A percentile compares a stretch with the other conserved stretches of the same genome.
Conservation (phyloP, 2,329 filamentous ascomycete species). For the Chaetomiaceae sp. region DNA sequence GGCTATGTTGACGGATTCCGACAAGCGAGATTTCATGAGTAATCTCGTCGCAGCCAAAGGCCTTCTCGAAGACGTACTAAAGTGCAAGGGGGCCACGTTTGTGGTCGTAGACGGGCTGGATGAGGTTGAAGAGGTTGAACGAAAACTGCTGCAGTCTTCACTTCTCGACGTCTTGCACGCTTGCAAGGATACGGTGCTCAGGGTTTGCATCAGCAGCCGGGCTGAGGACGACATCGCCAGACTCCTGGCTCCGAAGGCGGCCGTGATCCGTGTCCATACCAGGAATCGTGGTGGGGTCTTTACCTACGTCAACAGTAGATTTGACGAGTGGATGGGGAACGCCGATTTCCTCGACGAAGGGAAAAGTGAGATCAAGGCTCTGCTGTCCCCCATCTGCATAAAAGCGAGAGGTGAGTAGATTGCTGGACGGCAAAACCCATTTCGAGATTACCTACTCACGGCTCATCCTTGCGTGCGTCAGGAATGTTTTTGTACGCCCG, state of each 20-base stretch:
- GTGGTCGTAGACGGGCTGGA: constrained; percentile 29
- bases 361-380: constrained; percentile 16
- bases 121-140: constrained; percentile 23
- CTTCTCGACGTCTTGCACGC: constrained; percentile 10
- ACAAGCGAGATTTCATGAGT: constrained; percentile 15
- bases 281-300: constrained; percentile 22
- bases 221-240: constrained; percentile 23
- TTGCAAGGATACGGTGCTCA: constrained; percentile 11
- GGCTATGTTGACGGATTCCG: constrained; percentile 19
- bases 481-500: constrained; percentile 32
- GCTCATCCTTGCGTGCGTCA: constrained; percentile 11
- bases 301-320: constrained; percentile 18
- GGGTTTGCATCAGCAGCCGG: constrained; percentile 24
- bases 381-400: constrained; percentile 18
- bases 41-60: constrained; percentile 21
- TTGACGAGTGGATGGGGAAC: constrained; percentile 14
- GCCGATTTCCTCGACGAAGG: constrained; percentile 14
- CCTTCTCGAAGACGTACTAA: constrained; percentile 13
- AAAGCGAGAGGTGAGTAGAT: constrained; percentile 8
- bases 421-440: too few species aligned
- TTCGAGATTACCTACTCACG: not conserved
- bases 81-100: constrained; percentile 7
- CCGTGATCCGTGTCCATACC: constrained; percentile 19
- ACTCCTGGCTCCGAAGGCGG: constrained; percentile 12
- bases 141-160: constrained; percentile 16